Conservation (phyloP, 2,329 filamentous ascomycete genomes). For the Chaetomiaceae sp. region DNA sequence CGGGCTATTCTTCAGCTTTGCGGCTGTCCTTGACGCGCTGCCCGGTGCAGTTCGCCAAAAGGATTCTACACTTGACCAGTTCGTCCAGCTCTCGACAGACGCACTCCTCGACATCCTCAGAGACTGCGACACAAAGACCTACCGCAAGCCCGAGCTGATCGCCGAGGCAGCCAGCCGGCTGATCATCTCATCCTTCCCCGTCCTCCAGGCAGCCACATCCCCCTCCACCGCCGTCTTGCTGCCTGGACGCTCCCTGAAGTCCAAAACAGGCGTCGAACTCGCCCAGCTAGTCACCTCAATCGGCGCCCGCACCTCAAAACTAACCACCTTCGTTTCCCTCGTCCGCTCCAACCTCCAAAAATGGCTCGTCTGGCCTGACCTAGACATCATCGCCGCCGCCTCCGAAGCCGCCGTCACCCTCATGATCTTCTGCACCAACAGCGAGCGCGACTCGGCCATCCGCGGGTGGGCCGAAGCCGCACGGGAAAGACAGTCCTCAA, state of each 20-base stretch:
- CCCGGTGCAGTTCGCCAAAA: slow-evolving; percentile 26
- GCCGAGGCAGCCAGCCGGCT: slow-evolving; percentile 59
- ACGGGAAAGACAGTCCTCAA: slow-evolving; percentile 30
- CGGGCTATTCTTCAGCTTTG: slow-evolving; percentile 59
- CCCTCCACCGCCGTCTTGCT: slow-evolving; percentile 23
- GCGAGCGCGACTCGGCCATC: slow-evolving; percentile 39
- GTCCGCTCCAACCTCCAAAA: slow-evolving; percentile 35
- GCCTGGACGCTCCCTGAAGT: slow-evolving; percentile 27
- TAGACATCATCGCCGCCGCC: slow-evolving; percentile 45
- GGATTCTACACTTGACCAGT: slow-evolving; percentile 4
- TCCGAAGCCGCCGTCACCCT: slow-evolving; percentile 49
- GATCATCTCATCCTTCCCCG: slow-evolving; percentile 48
- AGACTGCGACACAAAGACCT: slow-evolving; percentile 39
- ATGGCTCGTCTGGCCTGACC: slow-evolving; percentile 49
- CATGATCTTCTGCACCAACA: slow-evolving; percentile 40
- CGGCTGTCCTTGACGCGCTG: slow-evolving; percentile 50
- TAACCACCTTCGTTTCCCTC: slow-evolving; percentile 15
- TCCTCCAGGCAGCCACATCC: slow-evolving; percentile 39
- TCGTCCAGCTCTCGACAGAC: slow-evolving; percentile 26
- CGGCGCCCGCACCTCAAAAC: neutral
- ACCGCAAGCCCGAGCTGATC: slow-evolving; percentile 60
- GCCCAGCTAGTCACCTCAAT: slow-evolving; percentile 15
- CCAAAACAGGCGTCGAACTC: slow-evolving; percentile 16
- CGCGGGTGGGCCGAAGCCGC: slow-evolving; percentile 45
- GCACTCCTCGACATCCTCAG: slow-evolving; percentile 37